These are phyloP conservation scores for Elongisporangium prolatum DNA, from an alignment of 352 stramenopile genomes.

Conservation along the genomic window DNA sequence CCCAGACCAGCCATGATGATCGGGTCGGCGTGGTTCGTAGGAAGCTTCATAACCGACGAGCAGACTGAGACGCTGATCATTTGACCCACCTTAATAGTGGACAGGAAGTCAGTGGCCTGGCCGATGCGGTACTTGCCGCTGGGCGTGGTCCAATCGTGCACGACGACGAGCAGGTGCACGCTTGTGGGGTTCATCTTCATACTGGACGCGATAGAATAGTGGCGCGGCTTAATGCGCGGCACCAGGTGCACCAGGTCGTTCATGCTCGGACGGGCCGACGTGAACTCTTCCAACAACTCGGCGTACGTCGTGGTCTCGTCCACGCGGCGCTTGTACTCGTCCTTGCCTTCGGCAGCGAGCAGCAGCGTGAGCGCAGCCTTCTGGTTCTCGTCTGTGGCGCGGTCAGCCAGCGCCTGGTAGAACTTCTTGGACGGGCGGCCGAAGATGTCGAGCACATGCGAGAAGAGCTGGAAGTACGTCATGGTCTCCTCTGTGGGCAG, in stretches of 20 bases:
- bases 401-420: constrained; percentile 61
- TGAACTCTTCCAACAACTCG: constrained; percentile 72
- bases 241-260: constrained; percentile 63
- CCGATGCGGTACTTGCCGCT: constrained; percentile 60
- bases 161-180: constrained; percentile 83
- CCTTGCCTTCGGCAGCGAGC: constrained; percentile 68
- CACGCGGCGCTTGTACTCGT: constrained; percentile 76
- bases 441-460: constrained; percentile 82
- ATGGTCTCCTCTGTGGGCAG: constrained; percentile 52
- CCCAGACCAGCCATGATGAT: constrained; percentile 87
- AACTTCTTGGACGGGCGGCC: constrained; percentile 81
- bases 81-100: constrained; percentile 36
- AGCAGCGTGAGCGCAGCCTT: constrained; percentile 42
- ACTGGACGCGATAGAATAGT: constrained; percentile 90
- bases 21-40: constrained; percentile 53
- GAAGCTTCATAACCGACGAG: constrained; percentile 77
- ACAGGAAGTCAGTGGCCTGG: constrained; percentile 63
- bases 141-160: constrained; percentile 84
- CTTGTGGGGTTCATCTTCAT: constrained; percentile 82
- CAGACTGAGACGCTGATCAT: constrained; percentile 64
- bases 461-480: constrained; percentile 80
- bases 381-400: constrained; percentile 70
- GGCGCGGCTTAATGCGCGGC: constrained; percentile 82
- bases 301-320: constrained; percentile 77
- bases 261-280: constrained; percentile 58